Evolutionary conservation across 129 eudicot species (phyloP).

Genomic region (Helichrysum umbraculigerum): DNA sequence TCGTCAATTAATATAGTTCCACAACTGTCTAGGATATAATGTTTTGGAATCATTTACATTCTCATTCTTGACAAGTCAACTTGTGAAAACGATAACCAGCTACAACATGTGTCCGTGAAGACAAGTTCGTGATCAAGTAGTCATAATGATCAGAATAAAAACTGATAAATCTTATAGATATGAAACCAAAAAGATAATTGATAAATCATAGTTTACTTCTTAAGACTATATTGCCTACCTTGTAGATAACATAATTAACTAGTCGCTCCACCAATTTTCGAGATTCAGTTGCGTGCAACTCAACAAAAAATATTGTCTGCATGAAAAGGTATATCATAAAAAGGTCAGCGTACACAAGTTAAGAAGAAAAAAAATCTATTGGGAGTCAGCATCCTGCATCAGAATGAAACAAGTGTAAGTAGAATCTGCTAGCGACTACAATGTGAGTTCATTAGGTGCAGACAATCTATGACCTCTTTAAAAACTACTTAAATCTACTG

Average conservation of each 20-base stretch:
- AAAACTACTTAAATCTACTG: slow-evolving; percentile 6
- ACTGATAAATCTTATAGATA: background rate
- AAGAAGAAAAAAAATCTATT: background rate
- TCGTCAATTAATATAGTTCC: background rate
- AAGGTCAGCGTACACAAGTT: slow-evolving; percentile 5
- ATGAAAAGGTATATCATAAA: slow-evolving; percentile 15
- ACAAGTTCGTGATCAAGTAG: slow-evolving; percentile 5
- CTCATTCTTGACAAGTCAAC: background rate
- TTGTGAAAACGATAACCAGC: background rate
- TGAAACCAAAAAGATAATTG: background rate
- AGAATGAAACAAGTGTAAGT: background rate
- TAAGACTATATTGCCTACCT: slow-evolving; percentile 44
- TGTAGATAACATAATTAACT: slow-evolving; percentile 71
- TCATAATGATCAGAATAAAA: slow-evolving; percentile 11
- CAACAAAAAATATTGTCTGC: slow-evolving; percentile 77
- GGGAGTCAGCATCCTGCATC: background rate
- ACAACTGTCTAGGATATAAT: background rate
- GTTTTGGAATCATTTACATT: background rate
- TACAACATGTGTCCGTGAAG: background rate
- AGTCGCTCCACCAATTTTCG: slow-evolving; percentile 72
- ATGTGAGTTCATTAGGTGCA: slow-evolving; percentile 2
- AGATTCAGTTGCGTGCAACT: slow-evolving; percentile 61
- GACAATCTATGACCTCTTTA: slow-evolving; percentile 16
- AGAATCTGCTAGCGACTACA: background rate
- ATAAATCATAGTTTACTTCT: background rate